A percentile compares a stretch with the other conserved stretches of the same genome.
These are phyloP conservation scores for Coniochaeta ligniaria DNA, from an alignment of 2,329 filamentous ascomycete species.

Conservation along the genomic window DNA sequence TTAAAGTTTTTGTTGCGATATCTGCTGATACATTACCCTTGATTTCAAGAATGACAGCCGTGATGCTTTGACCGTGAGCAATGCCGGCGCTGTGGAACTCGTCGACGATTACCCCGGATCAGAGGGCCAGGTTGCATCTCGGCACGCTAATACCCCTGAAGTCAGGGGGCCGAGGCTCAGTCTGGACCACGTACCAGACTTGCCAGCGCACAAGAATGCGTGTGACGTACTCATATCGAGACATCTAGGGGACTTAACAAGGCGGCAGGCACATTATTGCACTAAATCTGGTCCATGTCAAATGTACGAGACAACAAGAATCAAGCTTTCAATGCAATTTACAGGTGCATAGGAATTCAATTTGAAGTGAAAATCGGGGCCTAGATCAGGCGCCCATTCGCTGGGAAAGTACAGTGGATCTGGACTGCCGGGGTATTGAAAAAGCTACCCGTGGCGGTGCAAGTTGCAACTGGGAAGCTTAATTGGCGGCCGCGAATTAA, in stretches of 20 bases:
- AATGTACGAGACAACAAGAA: not conserved
- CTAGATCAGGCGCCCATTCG: not conserved
- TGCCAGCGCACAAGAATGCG: not conserved
- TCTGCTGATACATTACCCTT: no score
- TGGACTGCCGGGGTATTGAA: not conserved
- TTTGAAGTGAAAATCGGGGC: not conserved
- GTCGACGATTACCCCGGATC: not conserved
- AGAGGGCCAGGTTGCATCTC: not conserved
- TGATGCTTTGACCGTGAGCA: no score
- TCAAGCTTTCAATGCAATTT: not conserved
- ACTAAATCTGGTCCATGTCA: not conserved
- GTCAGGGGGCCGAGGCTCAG: not conserved
- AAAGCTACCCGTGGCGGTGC: conserved; percentile 1
- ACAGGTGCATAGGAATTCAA: not conserved
- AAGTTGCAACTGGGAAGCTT: not conserved
- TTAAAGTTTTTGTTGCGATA: no score
- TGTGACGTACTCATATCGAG: no score
- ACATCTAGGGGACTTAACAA: no score
- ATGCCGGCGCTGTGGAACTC: not conserved
- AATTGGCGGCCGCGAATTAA: not conserved
- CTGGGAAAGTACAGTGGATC: not conserved
- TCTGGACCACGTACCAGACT: not conserved
- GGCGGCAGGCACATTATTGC: no score
- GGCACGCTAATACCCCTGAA: not conserved
- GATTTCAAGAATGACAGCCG: no score